These are phyloP conservation scores for Luzula sylvatica DNA, from an alignment of 176 grass and related monocot species.

Conservation along the genomic window DNA sequence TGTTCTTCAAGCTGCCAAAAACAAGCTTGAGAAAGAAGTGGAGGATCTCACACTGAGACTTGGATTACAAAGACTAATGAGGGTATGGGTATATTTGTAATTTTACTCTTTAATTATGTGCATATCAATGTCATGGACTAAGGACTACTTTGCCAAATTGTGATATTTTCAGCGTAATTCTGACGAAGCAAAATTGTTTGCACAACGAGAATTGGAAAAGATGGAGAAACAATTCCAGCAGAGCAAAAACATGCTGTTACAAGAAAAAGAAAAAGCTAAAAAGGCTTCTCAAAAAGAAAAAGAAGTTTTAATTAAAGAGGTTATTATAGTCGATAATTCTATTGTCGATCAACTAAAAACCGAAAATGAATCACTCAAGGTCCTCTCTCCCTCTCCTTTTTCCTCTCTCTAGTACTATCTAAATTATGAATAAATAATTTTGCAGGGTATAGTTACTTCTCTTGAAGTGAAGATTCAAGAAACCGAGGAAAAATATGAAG, in stretches of 20 bases:
- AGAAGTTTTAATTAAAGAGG: conserved; percentile 49
- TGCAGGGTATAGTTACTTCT: conserved; percentile 59
- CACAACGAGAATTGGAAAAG: conserved; percentile 78
- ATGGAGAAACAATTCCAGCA: conserved; percentile 52
- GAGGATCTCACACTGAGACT: conserved; percentile 87
- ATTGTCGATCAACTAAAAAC: conserved; percentile 55
- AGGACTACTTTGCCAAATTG: no score
- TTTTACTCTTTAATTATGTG: conserved; percentile 10
- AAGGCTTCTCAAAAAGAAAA: conserved; percentile 37
- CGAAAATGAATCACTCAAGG: conserved; percentile 92
- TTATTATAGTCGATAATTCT: conserved; percentile 62
- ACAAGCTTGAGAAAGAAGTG: conserved; percentile 92
- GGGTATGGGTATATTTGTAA: conserved; percentile 62
- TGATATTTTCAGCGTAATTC: conserved; percentile 57
- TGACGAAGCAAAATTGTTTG: conserved; percentile 79
- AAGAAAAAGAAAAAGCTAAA: conserved; percentile 56
- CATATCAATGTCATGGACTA: conserved; percentile 19
- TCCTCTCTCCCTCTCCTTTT: conserved; percentile 15
- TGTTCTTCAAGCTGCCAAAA: conserved; percentile 95
- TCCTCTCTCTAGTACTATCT: conserved; percentile 9
- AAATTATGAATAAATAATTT: conserved; percentile 18
- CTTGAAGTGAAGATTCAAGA: conserved; percentile 77
- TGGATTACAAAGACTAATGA: no score
- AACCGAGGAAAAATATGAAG: conserved; percentile 84
- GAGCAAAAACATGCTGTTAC: conserved; percentile 55